Evolutionary conservation across 2,329 filamentous ascomycete genomes (phyloP).

Genomic region (Colletotrichum lentis): DNA sequence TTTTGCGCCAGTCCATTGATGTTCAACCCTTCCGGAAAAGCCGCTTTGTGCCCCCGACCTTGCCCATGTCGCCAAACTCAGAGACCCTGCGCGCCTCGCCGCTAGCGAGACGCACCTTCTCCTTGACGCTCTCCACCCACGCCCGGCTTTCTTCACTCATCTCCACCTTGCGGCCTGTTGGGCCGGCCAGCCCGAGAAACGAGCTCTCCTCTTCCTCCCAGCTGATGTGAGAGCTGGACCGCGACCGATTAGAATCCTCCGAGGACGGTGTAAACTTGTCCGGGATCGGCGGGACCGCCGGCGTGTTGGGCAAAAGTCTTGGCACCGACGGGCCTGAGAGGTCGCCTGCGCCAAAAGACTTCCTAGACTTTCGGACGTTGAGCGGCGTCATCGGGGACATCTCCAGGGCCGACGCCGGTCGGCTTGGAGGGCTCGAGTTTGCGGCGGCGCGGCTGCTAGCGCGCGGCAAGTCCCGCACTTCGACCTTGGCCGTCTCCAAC

Average conservation of each 20-base stretch:
- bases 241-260: conserved; percentile 56
- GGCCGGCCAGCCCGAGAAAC: conserved; percentile 74
- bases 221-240: conserved; percentile 62
- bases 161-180: conserved; percentile 68
- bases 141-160: conserved; percentile 77
- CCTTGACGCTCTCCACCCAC: conserved; percentile 86
- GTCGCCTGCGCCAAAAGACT: conserved; percentile 52
- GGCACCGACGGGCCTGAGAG: conserved; percentile 34
- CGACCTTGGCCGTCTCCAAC: conserved; percentile 60
- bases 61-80: conserved; percentile 74
- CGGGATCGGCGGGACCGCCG: conserved; percentile 47
- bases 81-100: conserved; percentile 57
- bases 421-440: conserved; percentile 48
- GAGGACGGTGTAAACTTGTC: conserved; percentile 55
- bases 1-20: not conserved
- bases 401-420: conserved; percentile 50
- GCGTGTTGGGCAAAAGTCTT: conserved; percentile 53
- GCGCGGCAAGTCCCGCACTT: conserved; percentile 62
- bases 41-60: conserved; percentile 76
- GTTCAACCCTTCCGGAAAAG: conserved; percentile 64
- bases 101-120: conserved; percentile 77
- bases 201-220: conserved; percentile 68
- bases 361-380: conserved; percentile 63
- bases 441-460: conserved; percentile 38
- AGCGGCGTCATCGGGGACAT: conserved; percentile 58